Base-by-base conservation (phyloP, 768 basidiomycete genomes). In the Mycena crocata region DNA sequence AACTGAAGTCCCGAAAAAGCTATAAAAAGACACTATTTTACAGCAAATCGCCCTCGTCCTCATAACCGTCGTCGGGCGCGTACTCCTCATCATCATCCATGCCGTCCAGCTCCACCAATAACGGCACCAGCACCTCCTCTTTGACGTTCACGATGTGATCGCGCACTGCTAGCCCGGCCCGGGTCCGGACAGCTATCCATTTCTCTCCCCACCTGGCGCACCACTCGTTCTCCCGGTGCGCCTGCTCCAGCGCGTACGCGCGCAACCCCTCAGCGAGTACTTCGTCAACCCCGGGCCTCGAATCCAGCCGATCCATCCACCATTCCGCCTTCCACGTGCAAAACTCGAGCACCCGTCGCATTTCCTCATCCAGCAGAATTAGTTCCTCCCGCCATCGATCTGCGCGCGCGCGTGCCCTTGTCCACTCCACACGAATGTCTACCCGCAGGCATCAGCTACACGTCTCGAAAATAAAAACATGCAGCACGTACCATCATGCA, bases 381-480 rank as follows among this genome's bases (percentile, higher is more conserved):
- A 76, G 56, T 42, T 78, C 77, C 42, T 79, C 78, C 19, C 52
- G 37, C 74, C 74, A 76, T 3, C 76, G 67, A 10, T 67, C 49
- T 7, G 67, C 72, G 9, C 76, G 54, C 0, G 75, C 75, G 0
- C 57, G 62, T 2, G 68, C 59, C 66, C 77, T 79, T 0, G 64
- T 58, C 76, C 76, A 79, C 24, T 78, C 76, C 7, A 79, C 56
- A 6, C 70, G 72, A 12, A 73, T 46, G 28, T 61, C 67, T 66
- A 39, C 26, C 12, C n/a, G 23, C 14, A 23, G 26, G 15, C 13
- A 19, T 37, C 17, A 32, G 26, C 15, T 32, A n/a, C 32, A 40
- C 50, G 7, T 44, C 35, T 15, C 8, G 26, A 17, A 10, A 17
- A 35, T 17, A 55, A 21, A 39, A 21, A 4, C 21, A 15, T n/a